Conservation (phyloP, 352 stramenopile genomes). For the Phytophthora pseudosyringae region DNA sequence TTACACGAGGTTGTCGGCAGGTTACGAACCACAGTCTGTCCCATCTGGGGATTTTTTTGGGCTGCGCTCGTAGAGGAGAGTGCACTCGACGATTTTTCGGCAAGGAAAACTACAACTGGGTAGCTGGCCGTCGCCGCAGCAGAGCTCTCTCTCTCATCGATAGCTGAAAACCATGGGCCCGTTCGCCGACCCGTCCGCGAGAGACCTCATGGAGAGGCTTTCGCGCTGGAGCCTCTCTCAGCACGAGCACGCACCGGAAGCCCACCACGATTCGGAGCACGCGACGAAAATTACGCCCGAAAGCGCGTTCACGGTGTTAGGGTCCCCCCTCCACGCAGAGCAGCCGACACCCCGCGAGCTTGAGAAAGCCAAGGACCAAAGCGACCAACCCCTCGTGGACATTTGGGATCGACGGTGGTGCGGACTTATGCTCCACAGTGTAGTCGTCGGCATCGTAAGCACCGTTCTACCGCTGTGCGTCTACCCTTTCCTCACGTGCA, state of each 20-base stretch:
- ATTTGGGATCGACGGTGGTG: constrained; percentile 49
- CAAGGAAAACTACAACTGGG: no score
- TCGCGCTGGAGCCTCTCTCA: constrained; percentile 29
- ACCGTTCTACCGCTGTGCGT: constrained; percentile 56
- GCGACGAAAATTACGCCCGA: constrained; percentile 20
- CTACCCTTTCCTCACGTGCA: constrained; percentile 70
- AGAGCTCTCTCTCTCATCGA: neutral
- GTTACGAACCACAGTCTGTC: neutral
- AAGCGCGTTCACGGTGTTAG: constrained; percentile 27
- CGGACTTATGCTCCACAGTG: constrained; percentile 59
- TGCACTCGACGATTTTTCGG: constrained; percentile 10
- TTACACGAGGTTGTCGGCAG: neutral
- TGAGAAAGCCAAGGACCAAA: neutral
- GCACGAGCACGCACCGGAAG: constrained; percentile 7
- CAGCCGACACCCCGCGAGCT: neutral
- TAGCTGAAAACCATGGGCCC: constrained; percentile 8
- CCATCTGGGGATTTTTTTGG: constrained; percentile 9
- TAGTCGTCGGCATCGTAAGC: constrained; percentile 59
- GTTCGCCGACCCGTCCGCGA: constrained; percentile 23
- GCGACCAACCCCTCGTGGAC: constrained; percentile 12
- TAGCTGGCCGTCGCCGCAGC: neutral
- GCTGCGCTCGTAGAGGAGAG: neutral
- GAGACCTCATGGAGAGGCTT: constrained; percentile 26
- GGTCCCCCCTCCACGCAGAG: constrained; percentile 16
- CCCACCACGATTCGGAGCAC: neutral